Evolutionary conservation across 371 early-diverging fungal genomes (phyloP), one percentile per base, ranked within the genome.

Genomic region (Mucor lusitanicus): DNA sequence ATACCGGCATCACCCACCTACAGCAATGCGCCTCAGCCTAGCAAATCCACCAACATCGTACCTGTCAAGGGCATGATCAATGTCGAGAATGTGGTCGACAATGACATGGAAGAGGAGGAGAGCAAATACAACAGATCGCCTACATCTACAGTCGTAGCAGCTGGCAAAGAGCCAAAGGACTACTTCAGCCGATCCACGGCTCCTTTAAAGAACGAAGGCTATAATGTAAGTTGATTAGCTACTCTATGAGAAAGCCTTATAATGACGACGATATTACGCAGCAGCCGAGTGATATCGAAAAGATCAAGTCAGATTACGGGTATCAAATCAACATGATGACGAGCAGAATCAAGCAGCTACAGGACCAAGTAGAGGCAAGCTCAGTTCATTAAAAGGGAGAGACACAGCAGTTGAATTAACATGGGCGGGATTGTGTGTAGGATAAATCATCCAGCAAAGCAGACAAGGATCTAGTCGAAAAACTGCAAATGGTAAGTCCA

Each of bases 281-380:
- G 12, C 50, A 50, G 12, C 9, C 19, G 13, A 50, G 12, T 4
- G 64, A 63, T 35, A 63, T 73, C 13, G 76, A 79, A 33, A 79
- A 67, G 50, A 69, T 79, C 40, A 72, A 73, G 4, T 70, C 80
- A 21, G 91, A 89, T 55, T 90, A 91, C 65, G 91, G 91, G 65
- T 77, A 79, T 39, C 85, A 87, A 50, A 76, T 91, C 6, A 68
- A 79, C 3, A 77, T 64, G 15, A 71, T 84, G 73, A 68, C 76
- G 12, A 76, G 73, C 54, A 71, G 78, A 53, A 75, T 81, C 6
- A 74, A 73, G 9, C 74, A 80, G n/a, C 46, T 83, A 28, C 79
- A 83, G 61, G 56, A 63, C 17, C 55, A 67, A 53, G 19, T 65
- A 3, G 37, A 58, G 2, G 73, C 69, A 72, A 65, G 50, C 17